Evolutionary conservation across 805 yeast species (phyloP).

Genomic region (Saccharomycopsis babjevae): DNA sequence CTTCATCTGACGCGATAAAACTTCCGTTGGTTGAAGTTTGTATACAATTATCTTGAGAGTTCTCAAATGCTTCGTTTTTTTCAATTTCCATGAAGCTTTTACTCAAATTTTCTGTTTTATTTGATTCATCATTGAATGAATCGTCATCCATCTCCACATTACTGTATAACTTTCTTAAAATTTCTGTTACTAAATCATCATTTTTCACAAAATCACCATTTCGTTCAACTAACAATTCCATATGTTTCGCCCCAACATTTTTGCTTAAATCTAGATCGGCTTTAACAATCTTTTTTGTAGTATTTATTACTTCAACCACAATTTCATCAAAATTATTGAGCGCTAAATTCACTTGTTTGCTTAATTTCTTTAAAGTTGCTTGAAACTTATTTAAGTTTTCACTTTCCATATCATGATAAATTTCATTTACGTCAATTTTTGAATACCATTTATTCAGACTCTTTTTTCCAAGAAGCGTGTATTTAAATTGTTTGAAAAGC

Average conservation of each 20-base stretch:
- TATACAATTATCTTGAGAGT: too few relatives aligned
- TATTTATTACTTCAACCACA: neutral
- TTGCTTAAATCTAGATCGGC: neutral
- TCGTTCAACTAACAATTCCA: neutral
- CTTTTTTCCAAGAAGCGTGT: neutral
- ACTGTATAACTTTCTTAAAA: neutral
- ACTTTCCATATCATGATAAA: neutral
- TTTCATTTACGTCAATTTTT: conserved; percentile 1
- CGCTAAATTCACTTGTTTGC: neutral
- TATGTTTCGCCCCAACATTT: neutral
- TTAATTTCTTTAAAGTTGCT: neutral
- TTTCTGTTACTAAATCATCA: neutral
- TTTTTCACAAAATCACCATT: neutral
- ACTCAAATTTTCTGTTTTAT: neutral
- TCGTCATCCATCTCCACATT: neutral
- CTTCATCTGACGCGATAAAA: too few relatives aligned
- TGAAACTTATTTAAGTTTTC: neutral
- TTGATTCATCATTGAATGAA: neutral
- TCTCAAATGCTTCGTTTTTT: too few relatives aligned
- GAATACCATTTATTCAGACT: neutral
- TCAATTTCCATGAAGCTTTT: too few relatives aligned
- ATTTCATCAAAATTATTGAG: conserved; percentile 1
- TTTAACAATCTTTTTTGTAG: neutral
- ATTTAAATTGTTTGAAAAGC: neutral
- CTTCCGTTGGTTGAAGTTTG: too few relatives aligned